phyloP scores from a whole-genome alignment of 2,329 filamentous ascomycete genomes.

The Colletotrichum tabaci region DNA sequence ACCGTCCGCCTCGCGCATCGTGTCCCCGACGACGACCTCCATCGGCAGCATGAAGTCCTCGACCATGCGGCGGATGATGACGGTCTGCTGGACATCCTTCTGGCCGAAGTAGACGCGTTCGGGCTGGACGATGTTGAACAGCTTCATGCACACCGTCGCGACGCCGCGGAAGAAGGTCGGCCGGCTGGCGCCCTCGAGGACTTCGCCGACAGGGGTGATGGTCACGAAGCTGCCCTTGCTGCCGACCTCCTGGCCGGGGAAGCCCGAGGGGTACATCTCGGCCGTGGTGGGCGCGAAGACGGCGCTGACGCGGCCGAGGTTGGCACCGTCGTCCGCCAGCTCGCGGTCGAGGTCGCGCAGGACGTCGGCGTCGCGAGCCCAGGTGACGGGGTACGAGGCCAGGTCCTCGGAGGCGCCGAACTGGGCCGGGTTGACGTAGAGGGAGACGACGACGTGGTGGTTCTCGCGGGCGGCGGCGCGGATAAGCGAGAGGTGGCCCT shows the following conservation, averaged over 20 bases:
- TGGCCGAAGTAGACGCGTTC: slow-evolving; percentile 92
- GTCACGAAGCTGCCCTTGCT: slow-evolving; percentile 92
- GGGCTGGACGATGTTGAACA: slow-evolving; percentile 67
- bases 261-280: slow-evolving; percentile 91
- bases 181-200: slow-evolving; percentile 87
- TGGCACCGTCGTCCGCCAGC: slow-evolving; percentile 72
- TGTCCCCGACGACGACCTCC: slow-evolving; percentile 81
- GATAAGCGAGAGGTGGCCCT: slow-evolving; percentile 89
- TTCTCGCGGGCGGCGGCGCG: slow-evolving; percentile 87
- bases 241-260: slow-evolving; percentile 78
- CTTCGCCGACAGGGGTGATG: slow-evolving; percentile 85
- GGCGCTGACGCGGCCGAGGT: slow-evolving; percentile 80
- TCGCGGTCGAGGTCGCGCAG: slow-evolving; percentile 79
- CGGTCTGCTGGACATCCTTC: slow-evolving; percentile 97
- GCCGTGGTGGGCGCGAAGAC: slow-evolving; percentile 88
- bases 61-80: slow-evolving; percentile 89
- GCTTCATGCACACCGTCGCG: slow-evolving; percentile 94
- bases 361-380: slow-evolving; percentile 80
- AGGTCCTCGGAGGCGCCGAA: slow-evolving; percentile 93
- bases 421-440: slow-evolving; percentile 97
- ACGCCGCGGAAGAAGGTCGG: slow-evolving; percentile 98
- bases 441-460: slow-evolving; percentile 88
- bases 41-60: slow-evolving; percentile 87
- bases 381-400: slow-evolving; percentile 89
- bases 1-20: slow-evolving; percentile 83